Percentiles rank a stretch among this genome's conserved stretches.
Conservation (phyloP, 192 early-diverging fungal genomes). For the Coemansia sp. region DNA sequence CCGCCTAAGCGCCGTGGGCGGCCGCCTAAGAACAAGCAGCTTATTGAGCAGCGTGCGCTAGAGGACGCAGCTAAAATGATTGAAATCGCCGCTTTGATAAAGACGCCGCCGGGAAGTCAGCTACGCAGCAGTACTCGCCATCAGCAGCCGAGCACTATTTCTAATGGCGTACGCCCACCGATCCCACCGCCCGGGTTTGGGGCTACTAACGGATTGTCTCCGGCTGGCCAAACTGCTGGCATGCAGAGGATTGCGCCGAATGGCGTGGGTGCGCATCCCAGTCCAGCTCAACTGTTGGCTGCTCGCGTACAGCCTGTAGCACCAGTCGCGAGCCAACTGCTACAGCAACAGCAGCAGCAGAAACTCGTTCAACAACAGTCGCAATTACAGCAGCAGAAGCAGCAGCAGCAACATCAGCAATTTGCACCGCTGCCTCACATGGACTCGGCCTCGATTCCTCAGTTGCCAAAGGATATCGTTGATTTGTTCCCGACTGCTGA, state of each 20-base stretch:
- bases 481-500: slow-evolving; percentile 34
- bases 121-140: not conserved
- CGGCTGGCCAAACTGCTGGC: not conserved
- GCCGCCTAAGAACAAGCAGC: slow-evolving; percentile 52
- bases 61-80: slow-evolving; percentile 37
- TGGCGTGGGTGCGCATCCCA: not conserved
- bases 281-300: slow-evolving; percentile 1
- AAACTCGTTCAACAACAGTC: not conserved
- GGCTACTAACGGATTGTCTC: not conserved
- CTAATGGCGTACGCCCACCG: slow-evolving; percentile 7
- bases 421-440: slow-evolving; percentile 20
- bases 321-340: not conserved
- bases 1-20: slow-evolving; percentile 41
- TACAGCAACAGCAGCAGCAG: not conserved
- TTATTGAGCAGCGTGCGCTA: slow-evolving; percentile 45
- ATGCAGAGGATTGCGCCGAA: not conserved
- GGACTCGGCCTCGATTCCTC: slow-evolving; percentile 10
- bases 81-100: slow-evolving; percentile 20
- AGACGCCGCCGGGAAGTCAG: slow-evolving; percentile 5
- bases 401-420: slow-evolving; percentile 17
- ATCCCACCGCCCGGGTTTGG: not conserved
- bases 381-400: not conserved
- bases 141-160: not conserved
- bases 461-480: slow-evolving; percentile 34
- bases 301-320: slow-evolving; percentile 5